phyloP scores from a whole-genome alignment of 2,329 filamentous ascomycete species.

The Trichoderma sp. region DNA sequence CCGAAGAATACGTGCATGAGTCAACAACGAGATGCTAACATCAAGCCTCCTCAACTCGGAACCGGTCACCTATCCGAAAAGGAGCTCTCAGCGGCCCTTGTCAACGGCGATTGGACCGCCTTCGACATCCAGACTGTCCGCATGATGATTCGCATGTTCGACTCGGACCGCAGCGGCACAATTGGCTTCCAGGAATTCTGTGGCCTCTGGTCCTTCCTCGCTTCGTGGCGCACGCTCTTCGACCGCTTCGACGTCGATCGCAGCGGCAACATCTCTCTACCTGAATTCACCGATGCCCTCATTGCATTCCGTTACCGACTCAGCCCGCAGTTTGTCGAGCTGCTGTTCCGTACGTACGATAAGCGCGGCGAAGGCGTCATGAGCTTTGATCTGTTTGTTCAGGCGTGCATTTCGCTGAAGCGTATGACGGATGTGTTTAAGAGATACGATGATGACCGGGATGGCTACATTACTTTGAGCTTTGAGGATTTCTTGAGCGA shows the following conservation, averaged over 20 bases:
- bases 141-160: constrained; percentile 99
- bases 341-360: constrained; percentile 89
- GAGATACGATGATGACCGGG: constrained; percentile 95
- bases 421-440: constrained; percentile 99
- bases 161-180: constrained; percentile 82
- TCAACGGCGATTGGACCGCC: constrained; percentile 93
- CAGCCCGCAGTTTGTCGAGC: constrained; percentile 76
- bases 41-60: constrained; percentile 39
- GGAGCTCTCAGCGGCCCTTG: constrained; percentile 85
- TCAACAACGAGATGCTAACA: not conserved
- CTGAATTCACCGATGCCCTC: constrained; percentile 88
- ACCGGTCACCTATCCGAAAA: constrained; percentile 81
- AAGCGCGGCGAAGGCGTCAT: constrained; percentile 70
- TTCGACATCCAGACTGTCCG: constrained; percentile 93
- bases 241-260: constrained; percentile 91
- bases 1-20: not conserved
- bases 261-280: constrained; percentile 80
- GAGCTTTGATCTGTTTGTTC: constrained; percentile 96
- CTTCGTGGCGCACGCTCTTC: constrained; percentile 91
- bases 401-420: constrained; percentile 95
- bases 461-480: constrained; percentile 84
- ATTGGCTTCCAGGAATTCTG: constrained; percentile 97
- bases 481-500: constrained; percentile 80
- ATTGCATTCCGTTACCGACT: constrained; percentile 93
- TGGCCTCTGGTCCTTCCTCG: constrained; percentile 92